Evolutionary conservation across 257 asterid genomes (phyloP).

Genomic region (Knoxia roxburghii): DNA sequence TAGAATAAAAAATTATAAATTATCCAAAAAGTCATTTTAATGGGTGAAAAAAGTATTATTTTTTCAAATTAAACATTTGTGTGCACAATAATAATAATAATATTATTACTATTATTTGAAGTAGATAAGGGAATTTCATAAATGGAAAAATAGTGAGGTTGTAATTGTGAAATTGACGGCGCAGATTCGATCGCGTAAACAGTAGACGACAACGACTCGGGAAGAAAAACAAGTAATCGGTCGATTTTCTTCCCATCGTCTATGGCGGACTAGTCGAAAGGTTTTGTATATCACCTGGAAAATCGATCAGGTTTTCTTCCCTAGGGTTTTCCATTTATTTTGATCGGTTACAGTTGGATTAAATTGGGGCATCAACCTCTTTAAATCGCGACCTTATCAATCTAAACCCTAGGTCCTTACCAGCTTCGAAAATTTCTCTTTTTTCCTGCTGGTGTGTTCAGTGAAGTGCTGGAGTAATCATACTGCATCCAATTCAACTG

Average conservation of each 20-base stretch:
- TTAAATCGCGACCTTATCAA: constrained; percentile 16
- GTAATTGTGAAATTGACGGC: constrained; percentile 22
- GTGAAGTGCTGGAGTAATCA: background rate
- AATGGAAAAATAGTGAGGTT: background rate
- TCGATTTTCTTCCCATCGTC: constrained; percentile 26
- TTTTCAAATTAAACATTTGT: no score
- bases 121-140: background rate
- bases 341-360: constrained; percentile 13
- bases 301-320: constrained; percentile 20
- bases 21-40: no score
- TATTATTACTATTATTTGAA: no score
- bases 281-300: constrained; percentile 18
- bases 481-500: background rate
- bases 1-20: no score
- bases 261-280: constrained; percentile 42
- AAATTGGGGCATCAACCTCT: background rate
- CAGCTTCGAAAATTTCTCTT: background rate
- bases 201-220: constrained; percentile 20
- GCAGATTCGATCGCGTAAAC: constrained; percentile 30
- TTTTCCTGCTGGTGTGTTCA: background rate
- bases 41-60: no score
- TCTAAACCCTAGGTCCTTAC: constrained; percentile 52
- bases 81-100: no score
- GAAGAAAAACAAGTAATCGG: constrained; percentile 15
- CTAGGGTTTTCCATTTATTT: constrained; percentile 12